These are phyloP conservation scores for Phlebopus sp. DNA, from an alignment of 1,284 basidiomycete genomes.

Conservation along the genomic window DNA sequence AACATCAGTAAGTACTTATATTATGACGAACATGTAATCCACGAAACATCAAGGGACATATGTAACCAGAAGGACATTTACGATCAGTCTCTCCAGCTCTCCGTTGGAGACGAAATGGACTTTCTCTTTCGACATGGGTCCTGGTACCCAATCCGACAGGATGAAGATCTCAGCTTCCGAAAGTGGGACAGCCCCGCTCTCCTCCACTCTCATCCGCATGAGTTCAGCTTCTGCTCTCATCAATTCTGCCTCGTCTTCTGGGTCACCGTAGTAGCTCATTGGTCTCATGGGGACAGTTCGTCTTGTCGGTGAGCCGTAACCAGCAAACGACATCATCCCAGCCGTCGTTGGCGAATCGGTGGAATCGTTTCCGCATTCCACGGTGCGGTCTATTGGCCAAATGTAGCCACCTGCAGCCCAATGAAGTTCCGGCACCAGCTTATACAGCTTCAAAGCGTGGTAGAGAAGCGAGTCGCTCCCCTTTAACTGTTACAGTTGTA, in stretches of 20 bases:
- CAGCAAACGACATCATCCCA: slow-evolving; percentile 30
- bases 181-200: slow-evolving; percentile 64
- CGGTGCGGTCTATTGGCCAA: slow-evolving; percentile 70
- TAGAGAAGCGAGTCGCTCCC: slow-evolving; percentile 73
- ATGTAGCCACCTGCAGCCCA: slow-evolving; percentile 79
- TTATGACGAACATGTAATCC: slow-evolving; percentile 1
- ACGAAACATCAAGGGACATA: slow-evolving; percentile 44
- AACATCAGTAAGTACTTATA: not conserved
- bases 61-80: slow-evolving; percentile 68
- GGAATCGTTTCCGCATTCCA: slow-evolving; percentile 56
- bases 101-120: slow-evolving; percentile 66
- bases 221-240: slow-evolving; percentile 36
- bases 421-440: slow-evolving; percentile 67
- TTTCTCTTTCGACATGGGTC: slow-evolving; percentile 57
- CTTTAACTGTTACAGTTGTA: slow-evolving; percentile 53
- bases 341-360: slow-evolving; percentile 35
- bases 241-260: slow-evolving; percentile 37
- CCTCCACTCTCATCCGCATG: slow-evolving; percentile 55
- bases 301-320: slow-evolving; percentile 32
- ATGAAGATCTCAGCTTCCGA: slow-evolving; percentile 61
- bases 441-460: slow-evolving; percentile 72
- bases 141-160: slow-evolving; percentile 53
- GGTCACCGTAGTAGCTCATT: slow-evolving; percentile 41
- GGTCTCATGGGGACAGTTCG: slow-evolving; percentile 34
- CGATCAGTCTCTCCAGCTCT: slow-evolving; percentile 67